Evolutionary conservation across 192 early-diverging fungal species (phyloP).

Genomic region (Phycomyces nitens): DNA sequence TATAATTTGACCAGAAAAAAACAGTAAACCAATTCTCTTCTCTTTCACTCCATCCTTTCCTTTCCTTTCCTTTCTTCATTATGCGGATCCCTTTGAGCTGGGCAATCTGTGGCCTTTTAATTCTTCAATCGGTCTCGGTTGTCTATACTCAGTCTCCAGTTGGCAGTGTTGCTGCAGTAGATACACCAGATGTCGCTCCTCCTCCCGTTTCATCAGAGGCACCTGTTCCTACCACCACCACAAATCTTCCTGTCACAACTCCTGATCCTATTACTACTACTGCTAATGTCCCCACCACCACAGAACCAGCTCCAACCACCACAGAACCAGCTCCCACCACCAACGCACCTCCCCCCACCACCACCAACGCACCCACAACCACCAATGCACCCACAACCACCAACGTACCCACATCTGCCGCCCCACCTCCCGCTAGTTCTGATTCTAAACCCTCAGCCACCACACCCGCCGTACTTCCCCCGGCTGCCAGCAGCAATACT

Average conservation of each 20-base stretch:
- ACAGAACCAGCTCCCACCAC: conserved; percentile 4
- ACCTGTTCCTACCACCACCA: neutral
- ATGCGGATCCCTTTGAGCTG: no score
- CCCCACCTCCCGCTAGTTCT: neutral
- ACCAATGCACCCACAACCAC: conserved; percentile 8
- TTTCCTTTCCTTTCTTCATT: neutral
- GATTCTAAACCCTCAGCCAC: neutral
- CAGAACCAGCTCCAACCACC: conserved; percentile 11
- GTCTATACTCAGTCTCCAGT: neutral
- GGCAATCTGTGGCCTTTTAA: no score
- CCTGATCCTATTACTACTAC: neutral
- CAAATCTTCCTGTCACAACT: no score
- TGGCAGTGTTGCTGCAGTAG: neutral
- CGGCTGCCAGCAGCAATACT: neutral
- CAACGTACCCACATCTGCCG: neutral
- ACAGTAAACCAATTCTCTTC: neutral
- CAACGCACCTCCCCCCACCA: neutral
- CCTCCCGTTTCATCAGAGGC: neutral
- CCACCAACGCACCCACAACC: conserved; percentile 1
- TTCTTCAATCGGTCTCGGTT: neutral
- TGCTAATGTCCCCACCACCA: neutral
- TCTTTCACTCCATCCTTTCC: neutral
- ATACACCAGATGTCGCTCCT: neutral
- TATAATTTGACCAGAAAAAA: conserved; percentile 1
- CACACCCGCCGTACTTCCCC: neutral